These are phyloP conservation scores for Erythrophleum fordii DNA, from an alignment of 306 rosid species.

Conservation along the genomic window DNA sequence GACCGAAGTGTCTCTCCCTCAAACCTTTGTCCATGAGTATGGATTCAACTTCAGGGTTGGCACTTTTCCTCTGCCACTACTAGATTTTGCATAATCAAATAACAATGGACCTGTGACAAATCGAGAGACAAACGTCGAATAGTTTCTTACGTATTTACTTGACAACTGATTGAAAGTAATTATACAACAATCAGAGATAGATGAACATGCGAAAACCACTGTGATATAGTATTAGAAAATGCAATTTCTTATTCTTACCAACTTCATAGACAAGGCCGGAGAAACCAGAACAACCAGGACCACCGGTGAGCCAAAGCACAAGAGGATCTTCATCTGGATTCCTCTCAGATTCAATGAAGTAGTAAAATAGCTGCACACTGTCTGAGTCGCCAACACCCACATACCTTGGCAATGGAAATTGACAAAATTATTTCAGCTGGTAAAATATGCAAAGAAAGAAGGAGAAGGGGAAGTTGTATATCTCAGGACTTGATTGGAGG, in stretches of 20 bases:
- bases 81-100: slow-evolving; percentile 35
- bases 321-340: no score
- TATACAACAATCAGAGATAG: not conserved
- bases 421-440: not conserved
- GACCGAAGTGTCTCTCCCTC: not conserved
- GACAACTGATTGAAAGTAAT: not conserved
- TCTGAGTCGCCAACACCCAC: slow-evolving; percentile 16
- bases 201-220: no score
- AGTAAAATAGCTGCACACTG: no score
- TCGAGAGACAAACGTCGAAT: not conserved
- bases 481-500: no score
- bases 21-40: slow-evolving; percentile 51
- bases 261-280: slow-evolving; percentile 18
- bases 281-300: slow-evolving; percentile 30
- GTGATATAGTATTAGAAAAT: no score
- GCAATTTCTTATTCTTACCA: not conserved
- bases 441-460: no score
- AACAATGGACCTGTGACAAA: slow-evolving; percentile 37
- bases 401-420: not conserved
- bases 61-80: not conserved
- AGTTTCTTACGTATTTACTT: no score
- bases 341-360: no score
- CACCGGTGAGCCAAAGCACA: slow-evolving; percentile 33
- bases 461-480: no score
- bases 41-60: slow-evolving; percentile 29